Evolutionary conservation across 257 asterid genomes (phyloP).

Genomic region (Solanum sejunctum): DNA sequence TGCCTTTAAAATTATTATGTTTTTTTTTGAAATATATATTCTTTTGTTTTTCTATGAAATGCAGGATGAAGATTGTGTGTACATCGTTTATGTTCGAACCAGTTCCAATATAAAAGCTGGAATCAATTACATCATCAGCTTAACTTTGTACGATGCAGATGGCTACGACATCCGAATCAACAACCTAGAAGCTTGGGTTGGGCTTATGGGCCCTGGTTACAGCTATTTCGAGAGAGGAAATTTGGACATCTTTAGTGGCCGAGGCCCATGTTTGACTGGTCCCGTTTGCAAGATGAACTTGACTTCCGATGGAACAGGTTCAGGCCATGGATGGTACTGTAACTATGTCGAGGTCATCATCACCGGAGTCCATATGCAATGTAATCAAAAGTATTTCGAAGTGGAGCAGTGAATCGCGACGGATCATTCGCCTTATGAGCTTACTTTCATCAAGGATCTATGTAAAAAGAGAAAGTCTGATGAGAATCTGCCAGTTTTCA

Average conservation of each 20-base stretch:
- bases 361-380: slow-evolving; percentile 37
- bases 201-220: slow-evolving; percentile 55
- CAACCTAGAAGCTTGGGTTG: slow-evolving; percentile 62
- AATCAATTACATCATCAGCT: slow-evolving; percentile 42
- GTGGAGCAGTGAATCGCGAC: slow-evolving; percentile 77
- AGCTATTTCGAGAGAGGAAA: slow-evolving; percentile 66
- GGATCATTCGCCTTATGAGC: slow-evolving; percentile 41
- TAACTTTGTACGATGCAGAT: slow-evolving; percentile 33
- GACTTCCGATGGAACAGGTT: slow-evolving; percentile 62
- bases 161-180: slow-evolving; percentile 41
- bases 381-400: slow-evolving; percentile 28
- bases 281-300: slow-evolving; percentile 51
- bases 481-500: neutral
- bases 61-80: slow-evolving; percentile 63
- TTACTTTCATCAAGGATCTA: slow-evolving; percentile 28
- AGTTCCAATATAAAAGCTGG: slow-evolving; percentile 45
- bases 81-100: slow-evolving; percentile 45
- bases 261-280: slow-evolving; percentile 50
- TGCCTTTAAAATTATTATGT: neutral
- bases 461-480: slow-evolving; percentile 3
- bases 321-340: slow-evolving; percentile 63
- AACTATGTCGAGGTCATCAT: slow-evolving; percentile 49
- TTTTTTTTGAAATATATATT: too few relatives aligned
- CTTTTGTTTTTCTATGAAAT: too few relatives aligned
- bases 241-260: slow-evolving; percentile 60